phyloP scores from a whole-genome alignment of 306 rosid genomes.

The Corylus heterophylla region DNA sequence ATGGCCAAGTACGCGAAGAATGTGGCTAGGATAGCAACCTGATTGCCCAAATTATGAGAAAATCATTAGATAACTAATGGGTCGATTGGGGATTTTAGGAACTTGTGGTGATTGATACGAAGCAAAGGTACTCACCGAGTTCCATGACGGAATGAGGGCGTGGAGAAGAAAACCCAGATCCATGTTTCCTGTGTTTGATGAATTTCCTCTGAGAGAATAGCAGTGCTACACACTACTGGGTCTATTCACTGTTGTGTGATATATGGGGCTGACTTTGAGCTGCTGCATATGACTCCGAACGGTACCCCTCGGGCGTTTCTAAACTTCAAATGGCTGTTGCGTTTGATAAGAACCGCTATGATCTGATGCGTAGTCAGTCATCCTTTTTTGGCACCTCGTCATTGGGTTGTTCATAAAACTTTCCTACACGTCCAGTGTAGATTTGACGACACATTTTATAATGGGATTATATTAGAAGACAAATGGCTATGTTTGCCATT shows the following conservation, averaged over 20 bases:
- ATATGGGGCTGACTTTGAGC: not conserved
- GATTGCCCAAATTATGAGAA: constrained; percentile 15
- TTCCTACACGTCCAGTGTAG: too few relatives aligned
- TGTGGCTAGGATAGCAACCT: constrained; percentile 60
- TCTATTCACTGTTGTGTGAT: not conserved
- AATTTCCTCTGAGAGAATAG: constrained; percentile 6
- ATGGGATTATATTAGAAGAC: too few relatives aligned
- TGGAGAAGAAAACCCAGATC: constrained; percentile 50
- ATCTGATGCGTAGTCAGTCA: too few relatives aligned
- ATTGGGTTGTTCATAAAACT: too few relatives aligned
- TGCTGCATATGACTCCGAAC: not conserved
- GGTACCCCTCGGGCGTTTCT: not conserved
- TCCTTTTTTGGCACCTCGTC: too few relatives aligned
- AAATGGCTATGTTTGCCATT: too few relatives aligned
- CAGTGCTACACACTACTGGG: too few relatives aligned
- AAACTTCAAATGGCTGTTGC: not conserved
- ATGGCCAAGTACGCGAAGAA: constrained; percentile 76
- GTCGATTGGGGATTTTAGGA: not conserved
- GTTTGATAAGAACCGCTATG: not conserved
- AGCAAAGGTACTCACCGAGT: constrained; percentile 43
- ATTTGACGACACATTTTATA: too few relatives aligned
- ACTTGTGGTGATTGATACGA: not conserved
- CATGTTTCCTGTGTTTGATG: constrained; percentile 32
- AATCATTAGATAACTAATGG: constrained; percentile 6
- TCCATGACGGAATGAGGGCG: constrained; percentile 47